A percentile compares a stretch with the other conserved stretches of the same genome.
phyloP scores from a whole-genome alignment of 768 basidiomycete species.

The Lactifluus pinguis region DNA sequence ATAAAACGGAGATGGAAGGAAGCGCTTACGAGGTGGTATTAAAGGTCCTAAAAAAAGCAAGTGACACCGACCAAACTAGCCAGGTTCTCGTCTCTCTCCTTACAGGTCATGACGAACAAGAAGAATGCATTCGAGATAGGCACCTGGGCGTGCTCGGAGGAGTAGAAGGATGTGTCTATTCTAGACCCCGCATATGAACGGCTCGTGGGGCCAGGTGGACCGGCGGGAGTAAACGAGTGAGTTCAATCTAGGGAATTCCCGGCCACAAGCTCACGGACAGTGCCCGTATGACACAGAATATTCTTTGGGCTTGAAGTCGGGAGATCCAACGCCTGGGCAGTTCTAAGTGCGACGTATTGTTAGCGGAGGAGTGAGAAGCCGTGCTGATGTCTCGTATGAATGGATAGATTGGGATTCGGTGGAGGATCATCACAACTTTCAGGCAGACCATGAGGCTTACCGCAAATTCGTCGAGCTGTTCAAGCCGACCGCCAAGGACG shows the following conservation, averaged over 20 bases:
- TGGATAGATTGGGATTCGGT: conserved; percentile 2
- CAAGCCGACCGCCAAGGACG: background rate
- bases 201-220: background rate
- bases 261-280: background rate
- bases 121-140: conserved; percentile 1
- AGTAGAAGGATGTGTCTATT: background rate
- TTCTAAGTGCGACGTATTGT: background rate
- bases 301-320: background rate
- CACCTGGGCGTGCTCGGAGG: conserved; percentile 8
- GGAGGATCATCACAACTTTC: background rate
- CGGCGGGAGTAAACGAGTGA: background rate
- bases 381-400: background rate
- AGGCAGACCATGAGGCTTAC: background rate
- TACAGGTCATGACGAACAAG: background rate
- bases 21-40: background rate
- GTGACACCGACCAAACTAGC: background rate
- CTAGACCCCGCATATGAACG: background rate
- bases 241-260: background rate
- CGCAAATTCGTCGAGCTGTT: background rate
- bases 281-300: background rate
- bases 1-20: background rate
- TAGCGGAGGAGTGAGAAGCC: background rate
- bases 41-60: background rate
- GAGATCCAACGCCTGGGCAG: background rate
- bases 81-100: background rate